Conservation (phyloP, 805 yeast species). For the Candida silvatica region DNA sequence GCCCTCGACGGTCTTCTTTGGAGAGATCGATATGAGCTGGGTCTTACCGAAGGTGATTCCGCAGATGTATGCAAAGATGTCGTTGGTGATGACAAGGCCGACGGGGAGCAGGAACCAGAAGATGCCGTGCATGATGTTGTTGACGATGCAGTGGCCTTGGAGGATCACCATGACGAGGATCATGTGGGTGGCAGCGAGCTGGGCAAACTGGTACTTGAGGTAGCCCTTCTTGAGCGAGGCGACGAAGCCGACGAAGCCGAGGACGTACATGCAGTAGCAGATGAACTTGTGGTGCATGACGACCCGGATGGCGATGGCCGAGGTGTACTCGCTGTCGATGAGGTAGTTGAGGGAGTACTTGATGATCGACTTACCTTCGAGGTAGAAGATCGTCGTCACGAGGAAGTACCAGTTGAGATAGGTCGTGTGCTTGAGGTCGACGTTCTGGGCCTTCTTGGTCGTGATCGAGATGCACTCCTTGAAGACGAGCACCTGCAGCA, state of each 20-base stretch:
- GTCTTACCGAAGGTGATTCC: conserved; percentile 95
- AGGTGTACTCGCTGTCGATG: conserved; percentile 20
- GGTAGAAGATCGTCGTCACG: conserved; percentile 76
- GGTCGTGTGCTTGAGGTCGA: conserved; percentile 73
- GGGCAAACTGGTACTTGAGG: conserved; percentile 88
- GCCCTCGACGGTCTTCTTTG: conserved; percentile 97
- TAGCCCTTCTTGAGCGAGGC: conserved; percentile 82
- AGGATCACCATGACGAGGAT: conserved; percentile 80
- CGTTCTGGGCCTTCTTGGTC: conserved; percentile 69
- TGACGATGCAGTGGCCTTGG: conserved; percentile 90
- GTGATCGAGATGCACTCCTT: conserved; percentile 86
- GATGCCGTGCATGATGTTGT: conserved; percentile 81
- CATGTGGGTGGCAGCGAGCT: conserved; percentile 91
- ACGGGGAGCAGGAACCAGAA: conserved; percentile 94
- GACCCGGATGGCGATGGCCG: conserved; percentile 19
- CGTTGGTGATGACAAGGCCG: conserved; percentile 86
- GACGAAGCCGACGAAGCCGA: conserved; percentile 87
- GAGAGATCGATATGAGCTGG: conserved; percentile 86
- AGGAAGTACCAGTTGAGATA: conserved; percentile 91
- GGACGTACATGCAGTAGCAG: conserved; percentile 73
- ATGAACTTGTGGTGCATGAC: conserved; percentile 70
- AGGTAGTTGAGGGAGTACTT: conserved; percentile 33
- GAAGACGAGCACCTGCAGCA: conserved; percentile 76
- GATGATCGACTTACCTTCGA: conserved; percentile 80
- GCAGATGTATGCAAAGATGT: conserved; percentile 92